Conservation (phyloP, 1,284 basidiomycete species). For the Apiotrichum sp. region DNA sequence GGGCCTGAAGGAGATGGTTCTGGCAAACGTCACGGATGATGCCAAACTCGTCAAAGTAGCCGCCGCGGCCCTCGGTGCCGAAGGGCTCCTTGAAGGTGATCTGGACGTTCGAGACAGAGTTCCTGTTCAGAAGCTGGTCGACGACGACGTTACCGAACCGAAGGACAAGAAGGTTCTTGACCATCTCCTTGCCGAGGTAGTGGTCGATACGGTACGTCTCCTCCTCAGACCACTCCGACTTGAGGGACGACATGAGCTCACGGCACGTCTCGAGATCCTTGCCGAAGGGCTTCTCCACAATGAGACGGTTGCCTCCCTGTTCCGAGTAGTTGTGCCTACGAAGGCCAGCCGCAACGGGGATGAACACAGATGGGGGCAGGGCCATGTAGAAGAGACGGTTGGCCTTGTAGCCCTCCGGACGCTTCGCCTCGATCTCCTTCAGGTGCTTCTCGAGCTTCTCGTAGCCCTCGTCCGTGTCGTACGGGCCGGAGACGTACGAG, state of each 20-base stretch:
- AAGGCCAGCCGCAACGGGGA: constrained; percentile 73
- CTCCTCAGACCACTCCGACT: constrained; percentile 83
- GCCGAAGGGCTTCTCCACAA: constrained; percentile 95
- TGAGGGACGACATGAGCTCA: constrained; percentile 69
- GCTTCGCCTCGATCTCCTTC: constrained; percentile 65
- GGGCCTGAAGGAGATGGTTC: constrained; percentile 89
- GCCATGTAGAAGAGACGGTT: constrained; percentile 91
- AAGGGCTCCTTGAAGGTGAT: constrained; percentile 99
- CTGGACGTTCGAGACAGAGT: constrained; percentile 88
- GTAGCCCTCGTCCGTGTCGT: constrained; percentile 77
- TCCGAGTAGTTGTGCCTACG: constrained; percentile 71
- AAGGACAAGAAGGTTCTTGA: constrained; percentile 90
- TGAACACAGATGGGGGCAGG: constrained; percentile 87
- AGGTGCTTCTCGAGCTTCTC: constrained; percentile 68
- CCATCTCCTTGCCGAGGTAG: constrained; percentile 98
- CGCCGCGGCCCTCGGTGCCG: constrained; percentile 91
- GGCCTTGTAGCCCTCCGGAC: constrained; percentile 45
- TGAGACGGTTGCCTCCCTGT: constrained; percentile 75
- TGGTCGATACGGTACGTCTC: constrained; percentile 98
- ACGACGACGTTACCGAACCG: constrained; percentile 89
- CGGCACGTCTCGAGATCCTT: constrained; percentile 85
- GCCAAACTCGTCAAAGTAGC: constrained; percentile 98
- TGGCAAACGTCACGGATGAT: constrained; percentile 94
- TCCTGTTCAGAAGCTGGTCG: constrained; percentile 84
- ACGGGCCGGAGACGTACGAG: constrained; percentile 77